phyloP scores from a whole-genome alignment of 768 basidiomycete genomes.

The Russula emetica region DNA sequence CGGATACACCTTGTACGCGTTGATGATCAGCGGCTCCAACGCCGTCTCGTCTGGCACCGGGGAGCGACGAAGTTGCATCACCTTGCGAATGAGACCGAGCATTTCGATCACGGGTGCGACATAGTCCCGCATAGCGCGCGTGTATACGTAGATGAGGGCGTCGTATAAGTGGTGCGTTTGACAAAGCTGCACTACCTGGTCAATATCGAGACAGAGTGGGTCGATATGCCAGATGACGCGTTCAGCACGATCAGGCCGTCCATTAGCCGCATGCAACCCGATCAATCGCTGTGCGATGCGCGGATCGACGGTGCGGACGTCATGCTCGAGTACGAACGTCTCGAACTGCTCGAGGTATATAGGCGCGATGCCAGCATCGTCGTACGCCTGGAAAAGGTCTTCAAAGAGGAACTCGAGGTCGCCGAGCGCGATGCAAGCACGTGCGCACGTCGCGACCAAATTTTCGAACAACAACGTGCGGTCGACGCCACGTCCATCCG shows the following conservation, averaged over 20 bases:
- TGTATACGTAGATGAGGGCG: slow-evolving; percentile 92
- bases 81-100: slow-evolving; percentile 66
- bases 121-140: slow-evolving; percentile 80
- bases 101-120: slow-evolving; percentile 86
- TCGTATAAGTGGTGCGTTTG: slow-evolving; percentile 83
- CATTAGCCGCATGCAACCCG: slow-evolving; percentile 66
- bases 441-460: slow-evolving; percentile 71
- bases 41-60: slow-evolving; percentile 35
- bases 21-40: slow-evolving; percentile 56
- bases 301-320: slow-evolving; percentile 75
- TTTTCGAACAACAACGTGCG: slow-evolving; percentile 85
- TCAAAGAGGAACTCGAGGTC: slow-evolving; percentile 89
- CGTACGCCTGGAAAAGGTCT: slow-evolving; percentile 88
- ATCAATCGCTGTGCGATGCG: slow-evolving; percentile 83
- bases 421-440: slow-evolving; percentile 73
- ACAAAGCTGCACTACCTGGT: slow-evolving; percentile 86
- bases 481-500: slow-evolving; percentile 88
- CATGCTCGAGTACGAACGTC: slow-evolving; percentile 69
- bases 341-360: slow-evolving; percentile 85
- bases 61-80: slow-evolving; percentile 49
- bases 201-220: slow-evolving; percentile 84
- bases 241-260: slow-evolving; percentile 73
- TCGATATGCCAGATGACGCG: slow-evolving; percentile 95
- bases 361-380: slow-evolving; percentile 71
- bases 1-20: slow-evolving; percentile 89